A percentile compares a stretch with the other conserved stretches of the same genome.
phyloP scores from a whole-genome alignment of 352 stramenopile genomes.

The Plasmopara halstedii region DNA sequence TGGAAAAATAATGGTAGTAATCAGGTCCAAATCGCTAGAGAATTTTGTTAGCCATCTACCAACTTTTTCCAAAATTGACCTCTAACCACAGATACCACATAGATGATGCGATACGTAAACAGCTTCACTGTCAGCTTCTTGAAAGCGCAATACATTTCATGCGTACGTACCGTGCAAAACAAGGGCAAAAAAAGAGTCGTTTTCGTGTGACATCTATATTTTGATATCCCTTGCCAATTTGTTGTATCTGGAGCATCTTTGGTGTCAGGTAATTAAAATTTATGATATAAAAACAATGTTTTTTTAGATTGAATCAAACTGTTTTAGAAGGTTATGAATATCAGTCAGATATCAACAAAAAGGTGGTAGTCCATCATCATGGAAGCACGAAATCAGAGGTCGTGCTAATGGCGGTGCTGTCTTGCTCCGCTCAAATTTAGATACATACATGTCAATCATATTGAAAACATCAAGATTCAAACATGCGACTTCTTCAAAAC shows the following conservation, averaged over 20 bases:
- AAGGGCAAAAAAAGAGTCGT: not conserved
- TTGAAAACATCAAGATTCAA: conserved; percentile 2
- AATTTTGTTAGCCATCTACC: no score
- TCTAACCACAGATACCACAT: no score
- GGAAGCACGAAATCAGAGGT: not conserved
- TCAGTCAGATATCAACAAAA: not conserved
- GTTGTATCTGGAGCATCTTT: not conserved
- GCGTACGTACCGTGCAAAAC: no score
- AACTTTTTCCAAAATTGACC: no score
- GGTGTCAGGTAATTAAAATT: not conserved
- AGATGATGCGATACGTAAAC: no score
- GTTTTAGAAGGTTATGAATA: not conserved
- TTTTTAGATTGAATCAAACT: not conserved
- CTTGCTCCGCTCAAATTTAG: not conserved
- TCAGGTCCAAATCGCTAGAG: no score
- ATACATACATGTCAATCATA: conserved; percentile 2
- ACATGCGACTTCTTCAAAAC: conserved; percentile 10
- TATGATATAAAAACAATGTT: not conserved
- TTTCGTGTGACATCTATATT: not conserved
- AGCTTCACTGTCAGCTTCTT: no score
- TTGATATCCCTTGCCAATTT: not conserved
- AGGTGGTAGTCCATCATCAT: not conserved
- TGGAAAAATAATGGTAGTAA: no score
- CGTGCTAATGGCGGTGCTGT: not conserved
- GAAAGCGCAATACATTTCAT: no score